Base-by-base conservation (phyloP, 768 basidiomycete species). In the Boletus barrowsii region DNA sequence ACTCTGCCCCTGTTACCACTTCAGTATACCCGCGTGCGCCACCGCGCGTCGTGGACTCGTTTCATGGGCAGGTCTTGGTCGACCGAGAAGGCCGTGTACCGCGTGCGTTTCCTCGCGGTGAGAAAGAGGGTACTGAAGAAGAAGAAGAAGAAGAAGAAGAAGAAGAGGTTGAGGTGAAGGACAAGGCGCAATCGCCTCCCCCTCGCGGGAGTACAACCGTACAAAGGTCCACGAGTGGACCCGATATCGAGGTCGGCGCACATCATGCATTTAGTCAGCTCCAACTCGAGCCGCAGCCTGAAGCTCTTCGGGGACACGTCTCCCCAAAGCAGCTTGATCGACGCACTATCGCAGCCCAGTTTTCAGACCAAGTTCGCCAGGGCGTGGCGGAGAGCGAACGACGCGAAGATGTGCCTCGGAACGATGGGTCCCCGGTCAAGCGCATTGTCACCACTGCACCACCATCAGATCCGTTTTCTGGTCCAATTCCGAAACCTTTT, bases 231-330 rank as follows among this genome's bases (percentile, higher is more conserved):
- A 18, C 32, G 15, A 50, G 10, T 18, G 45, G 17, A 48, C 42
- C 33, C 20, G 41, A 10, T 6, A 42, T 7, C 37, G 10, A 36
- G 33, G 44, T 29, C 22, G 7, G 39, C 2, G 13, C 10, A 22
- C 60, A 52, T 20, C 66, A 67, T 30, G 4, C 59, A 18, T 66
- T 67, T 35, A 59, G 56, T 47, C 66, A 62, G 14, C 30, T 20
- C 0, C 41, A 32, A 29, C 26, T 41, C 2, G 49, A 14, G 15
- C 24, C 54, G 10, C 30, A 7, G 18, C 6, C 40, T 2, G 54
- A 42, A 8, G 29, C 9, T 29, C 29, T 29, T 29, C 29, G 29
- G 3, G 15, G 35, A 36, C 13, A 17, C 14, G 15, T 36, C 35
- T 36, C 35, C 11, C 35, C 5, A 36, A 15, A 36, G 35, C 35